Evolutionary conservation across 2,329 filamentous ascomycete species (phyloP).

Genomic region (Berkeleyomyces rouxiae): DNA sequence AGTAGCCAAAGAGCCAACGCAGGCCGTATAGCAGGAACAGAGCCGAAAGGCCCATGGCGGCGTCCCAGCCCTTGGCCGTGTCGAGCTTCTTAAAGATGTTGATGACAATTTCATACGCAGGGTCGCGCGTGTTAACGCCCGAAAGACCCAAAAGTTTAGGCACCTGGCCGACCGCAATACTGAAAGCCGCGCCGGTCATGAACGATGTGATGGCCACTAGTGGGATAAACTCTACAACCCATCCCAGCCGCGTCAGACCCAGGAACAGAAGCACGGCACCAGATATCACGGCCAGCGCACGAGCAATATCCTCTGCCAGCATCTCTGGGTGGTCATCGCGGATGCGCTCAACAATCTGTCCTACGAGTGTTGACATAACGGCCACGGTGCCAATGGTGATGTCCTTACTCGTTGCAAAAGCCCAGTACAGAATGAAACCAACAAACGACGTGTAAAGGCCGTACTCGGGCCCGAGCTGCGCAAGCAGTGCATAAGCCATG

Average conservation of each 20-base stretch:
- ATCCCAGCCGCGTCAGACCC: conserved; percentile 34
- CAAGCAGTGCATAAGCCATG: conserved; percentile 36
- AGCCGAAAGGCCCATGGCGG: conserved; percentile 56
- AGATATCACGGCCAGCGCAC: conserved; percentile 30
- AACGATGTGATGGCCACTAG: conserved; percentile 36
- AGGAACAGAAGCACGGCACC: conserved; percentile 33
- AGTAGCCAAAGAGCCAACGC: conserved; percentile 41
- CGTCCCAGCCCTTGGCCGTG: conserved; percentile 40
- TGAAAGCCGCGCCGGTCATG: conserved; percentile 37
- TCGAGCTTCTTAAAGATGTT: conserved; percentile 31
- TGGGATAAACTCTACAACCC: conserved; percentile 38
- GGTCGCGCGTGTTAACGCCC: conserved; percentile 31
- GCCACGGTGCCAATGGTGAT: conserved; percentile 73
- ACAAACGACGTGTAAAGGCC: conserved; percentile 71
- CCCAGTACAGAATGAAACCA: conserved; percentile 89
- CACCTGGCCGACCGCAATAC: conserved; percentile 33
- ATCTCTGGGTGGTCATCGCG: conserved; percentile 24
- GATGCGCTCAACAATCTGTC: conserved; percentile 29
- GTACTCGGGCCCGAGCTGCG: conserved; percentile 31
- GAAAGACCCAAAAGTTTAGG: conserved; percentile 34
- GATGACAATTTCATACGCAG: conserved; percentile 34
- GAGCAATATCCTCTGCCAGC: conserved; percentile 28
- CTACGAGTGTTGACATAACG: conserved; percentile 36
- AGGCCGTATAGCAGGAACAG: conserved; percentile 52
- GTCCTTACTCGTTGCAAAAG: conserved; percentile 95